Conservation (phyloP, 805 yeast genomes). For the Zygosaccharomyces siamensis region DNA sequence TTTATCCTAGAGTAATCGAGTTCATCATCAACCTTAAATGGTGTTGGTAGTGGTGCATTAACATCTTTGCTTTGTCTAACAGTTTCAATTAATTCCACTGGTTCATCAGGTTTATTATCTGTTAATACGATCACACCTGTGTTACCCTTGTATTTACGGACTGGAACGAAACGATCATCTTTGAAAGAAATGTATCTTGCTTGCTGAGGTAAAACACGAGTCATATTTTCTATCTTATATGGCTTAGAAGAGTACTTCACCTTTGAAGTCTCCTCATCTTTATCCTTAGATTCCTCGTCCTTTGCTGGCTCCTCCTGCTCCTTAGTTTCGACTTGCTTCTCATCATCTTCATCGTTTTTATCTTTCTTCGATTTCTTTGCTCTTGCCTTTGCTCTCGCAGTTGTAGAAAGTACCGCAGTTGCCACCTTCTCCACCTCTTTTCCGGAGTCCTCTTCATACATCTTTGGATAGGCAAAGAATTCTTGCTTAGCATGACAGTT, state of each 20-base stretch:
- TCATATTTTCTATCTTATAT: conserved; percentile 68
- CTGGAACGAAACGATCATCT: conserved; percentile 74
- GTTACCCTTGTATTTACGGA: conserved; percentile 65
- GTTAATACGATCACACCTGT: conserved; percentile 68
- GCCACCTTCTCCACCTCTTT: conserved; percentile 85
- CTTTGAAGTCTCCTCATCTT: conserved; percentile 33
- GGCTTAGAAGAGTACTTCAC: conserved; percentile 58
- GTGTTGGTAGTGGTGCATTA: conserved; percentile 54
- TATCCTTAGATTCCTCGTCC: conserved; percentile 24
- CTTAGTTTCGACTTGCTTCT: conserved; percentile 28
- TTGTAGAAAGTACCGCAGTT: conserved; percentile 91
- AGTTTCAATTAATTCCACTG: conserved; percentile 68
- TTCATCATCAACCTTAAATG: conserved; percentile 33
- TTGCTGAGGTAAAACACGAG: conserved; percentile 88
- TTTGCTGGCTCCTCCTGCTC: conserved; percentile 23
- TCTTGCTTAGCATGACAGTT: conserved; percentile 78
- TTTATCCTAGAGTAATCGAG: conserved; percentile 21
- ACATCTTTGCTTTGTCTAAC: conserved; percentile 71
- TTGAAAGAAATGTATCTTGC: conserved; percentile 78
- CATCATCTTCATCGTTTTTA: conserved; percentile 41
- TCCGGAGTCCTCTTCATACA: conserved; percentile 69
- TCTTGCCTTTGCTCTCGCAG: conserved; percentile 84
- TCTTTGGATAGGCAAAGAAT: conserved; percentile 84
- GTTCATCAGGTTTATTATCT: conserved; percentile 58
- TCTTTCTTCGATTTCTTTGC: conserved; percentile 63